Evolutionary conservation across 371 early-diverging fungal species (phyloP).

Genomic region (Circinella umbellata): DNA sequence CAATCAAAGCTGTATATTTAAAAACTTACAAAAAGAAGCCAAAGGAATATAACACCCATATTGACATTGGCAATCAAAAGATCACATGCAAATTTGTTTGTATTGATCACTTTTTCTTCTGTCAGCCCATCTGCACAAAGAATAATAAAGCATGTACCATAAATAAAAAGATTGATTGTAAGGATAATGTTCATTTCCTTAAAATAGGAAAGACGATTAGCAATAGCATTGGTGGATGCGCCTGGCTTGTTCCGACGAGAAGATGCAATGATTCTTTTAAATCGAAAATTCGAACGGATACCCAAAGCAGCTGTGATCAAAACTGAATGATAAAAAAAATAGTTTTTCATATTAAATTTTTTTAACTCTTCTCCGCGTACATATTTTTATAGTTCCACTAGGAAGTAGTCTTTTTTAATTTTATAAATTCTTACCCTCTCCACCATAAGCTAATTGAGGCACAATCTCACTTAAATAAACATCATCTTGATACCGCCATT

Average conservation of each 20-base stretch:
- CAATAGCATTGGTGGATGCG: slow-evolving; percentile 16
- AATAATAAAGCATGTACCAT: slow-evolving; percentile 32
- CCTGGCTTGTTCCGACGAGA: slow-evolving; percentile 12
- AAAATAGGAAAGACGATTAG: slow-evolving; percentile 50
- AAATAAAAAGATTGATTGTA: slow-evolving; percentile 34
- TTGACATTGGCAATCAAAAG: slow-evolving; percentile 43
- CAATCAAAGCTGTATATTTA: too few relatives aligned
- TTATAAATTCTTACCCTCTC: slow-evolving; percentile 34
- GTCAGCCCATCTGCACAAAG: slow-evolving; percentile 52
- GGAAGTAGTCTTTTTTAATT: background rate
- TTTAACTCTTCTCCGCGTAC: background rate
- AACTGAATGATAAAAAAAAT: slow-evolving; percentile 22
- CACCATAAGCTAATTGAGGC: slow-evolving; percentile 50
- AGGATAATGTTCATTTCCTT: slow-evolving; percentile 55
- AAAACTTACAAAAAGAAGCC: slow-evolving; percentile 43
- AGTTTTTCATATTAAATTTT: background rate
- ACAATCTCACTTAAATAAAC: slow-evolving; percentile 35
- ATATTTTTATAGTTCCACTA: too few relatives aligned
- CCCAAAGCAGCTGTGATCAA: slow-evolving; percentile 42
- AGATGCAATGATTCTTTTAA: slow-evolving; percentile 28
- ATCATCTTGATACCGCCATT: slow-evolving; percentile 40
- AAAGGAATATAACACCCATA: slow-evolving; percentile 31
- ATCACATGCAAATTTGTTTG: slow-evolving; percentile 45
- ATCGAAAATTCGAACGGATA: slow-evolving; percentile 45
- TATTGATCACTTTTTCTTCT: slow-evolving; percentile 21